Percentiles rank a stretch among this genome's conserved stretches.
Conservation (phyloP, 176 grass and related monocot genomes). For the Themeda triandra region DNA sequence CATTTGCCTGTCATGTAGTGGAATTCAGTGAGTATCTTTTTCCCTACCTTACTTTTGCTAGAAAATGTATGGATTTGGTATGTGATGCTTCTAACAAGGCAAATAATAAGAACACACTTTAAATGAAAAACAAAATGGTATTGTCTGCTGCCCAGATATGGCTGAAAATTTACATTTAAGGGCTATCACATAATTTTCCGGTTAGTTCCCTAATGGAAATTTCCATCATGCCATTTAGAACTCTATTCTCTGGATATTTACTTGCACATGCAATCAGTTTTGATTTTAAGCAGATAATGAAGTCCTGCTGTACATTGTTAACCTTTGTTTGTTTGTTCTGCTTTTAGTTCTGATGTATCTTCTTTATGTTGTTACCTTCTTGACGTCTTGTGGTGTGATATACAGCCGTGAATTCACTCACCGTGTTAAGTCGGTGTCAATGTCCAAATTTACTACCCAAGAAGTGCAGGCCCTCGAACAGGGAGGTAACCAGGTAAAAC, state of each 20-base stretch:
- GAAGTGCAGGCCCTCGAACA: slow-evolving; percentile 80
- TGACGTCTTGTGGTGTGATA: not conserved
- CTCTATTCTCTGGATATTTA: not conserved
- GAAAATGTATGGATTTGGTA: slow-evolving; percentile 4
- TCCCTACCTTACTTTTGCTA: not conserved
- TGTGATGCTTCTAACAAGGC: slow-evolving; percentile 12
- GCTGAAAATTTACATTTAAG: not conserved
- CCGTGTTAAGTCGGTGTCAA: slow-evolving; percentile 93
- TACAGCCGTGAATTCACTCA: slow-evolving; percentile 93
- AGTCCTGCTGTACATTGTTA: not conserved
- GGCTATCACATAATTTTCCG: not conserved
- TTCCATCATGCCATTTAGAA: slow-evolving; percentile 11
- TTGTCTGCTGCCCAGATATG: not conserved
- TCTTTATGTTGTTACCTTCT: not conserved
- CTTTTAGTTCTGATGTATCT: slow-evolving; percentile 18
- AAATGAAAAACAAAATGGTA: not conserved
- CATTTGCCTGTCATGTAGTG: slow-evolving; percentile 77
- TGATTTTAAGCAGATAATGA: not conserved
- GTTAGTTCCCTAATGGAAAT: not conserved
- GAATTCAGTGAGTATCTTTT: slow-evolving; percentile 80
- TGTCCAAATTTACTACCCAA: slow-evolving; percentile 93
- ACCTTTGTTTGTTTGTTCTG: not conserved
- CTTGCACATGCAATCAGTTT: not conserved
- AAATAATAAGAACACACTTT: not conserved
- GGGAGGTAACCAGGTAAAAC: slow-evolving; percentile 95